Evolutionary conservation across 805 yeast genomes (phyloP).

Genomic region (Ogataea zsoltii): DNA sequence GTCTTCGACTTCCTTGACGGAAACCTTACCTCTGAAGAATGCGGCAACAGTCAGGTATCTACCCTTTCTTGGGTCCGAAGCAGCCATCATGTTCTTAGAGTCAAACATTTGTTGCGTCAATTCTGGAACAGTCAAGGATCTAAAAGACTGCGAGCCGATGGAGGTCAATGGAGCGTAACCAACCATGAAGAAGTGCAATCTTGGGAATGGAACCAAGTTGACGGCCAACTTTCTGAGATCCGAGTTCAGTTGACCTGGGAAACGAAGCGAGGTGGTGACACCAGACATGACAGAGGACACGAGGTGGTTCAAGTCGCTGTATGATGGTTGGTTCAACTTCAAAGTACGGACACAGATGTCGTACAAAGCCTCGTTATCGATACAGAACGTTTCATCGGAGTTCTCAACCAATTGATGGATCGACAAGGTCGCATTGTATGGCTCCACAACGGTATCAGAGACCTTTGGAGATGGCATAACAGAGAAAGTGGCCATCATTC

Average conservation of each 20-base stretch:
- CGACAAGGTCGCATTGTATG: constrained; percentile 89
- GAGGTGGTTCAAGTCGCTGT: constrained; percentile 75
- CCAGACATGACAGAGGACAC: constrained; percentile 94
- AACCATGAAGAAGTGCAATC: constrained; percentile 93
- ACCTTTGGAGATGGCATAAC: constrained; percentile 91
- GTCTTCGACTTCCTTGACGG: constrained; percentile 92
- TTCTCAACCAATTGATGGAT: constrained; percentile 89
- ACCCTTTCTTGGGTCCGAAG: constrained; percentile 87
- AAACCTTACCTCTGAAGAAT: constrained; percentile 90
- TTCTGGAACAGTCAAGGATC: constrained; percentile 85
- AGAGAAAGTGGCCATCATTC: constrained; percentile 95
- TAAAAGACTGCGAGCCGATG: constrained; percentile 75
- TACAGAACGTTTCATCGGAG: constrained; percentile 92
- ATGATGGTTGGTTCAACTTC: constrained; percentile 76
- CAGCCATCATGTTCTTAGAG: constrained; percentile 94
- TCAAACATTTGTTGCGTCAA: constrained; percentile 93
- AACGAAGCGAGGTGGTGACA: constrained; percentile 89
- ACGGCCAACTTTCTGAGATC: constrained; percentile 93
- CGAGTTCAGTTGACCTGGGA: constrained; percentile 93
- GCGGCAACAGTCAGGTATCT: constrained; percentile 92
- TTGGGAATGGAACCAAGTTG: constrained; percentile 91
- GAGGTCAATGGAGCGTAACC: constrained; percentile 93
- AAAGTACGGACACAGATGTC: constrained; percentile 86
- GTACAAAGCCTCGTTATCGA: constrained; percentile 91
- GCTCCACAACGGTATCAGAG: constrained; percentile 93